Conservation (phyloP, 2,329 filamentous ascomycete genomes). For the Venturia nashicola region DNA sequence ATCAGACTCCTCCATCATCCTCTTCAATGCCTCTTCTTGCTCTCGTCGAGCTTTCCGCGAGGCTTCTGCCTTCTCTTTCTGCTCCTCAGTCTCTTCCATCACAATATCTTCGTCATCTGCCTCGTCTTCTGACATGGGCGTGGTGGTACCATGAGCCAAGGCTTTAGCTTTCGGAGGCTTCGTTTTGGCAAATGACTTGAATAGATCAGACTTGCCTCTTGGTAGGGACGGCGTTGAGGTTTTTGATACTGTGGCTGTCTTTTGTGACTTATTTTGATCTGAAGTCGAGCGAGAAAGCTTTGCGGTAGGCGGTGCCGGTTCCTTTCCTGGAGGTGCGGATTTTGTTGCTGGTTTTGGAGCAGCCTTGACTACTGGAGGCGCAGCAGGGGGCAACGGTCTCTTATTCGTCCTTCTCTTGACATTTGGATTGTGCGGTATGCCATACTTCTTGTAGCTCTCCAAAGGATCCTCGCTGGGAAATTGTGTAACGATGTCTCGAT, state of each 20-base stretch:
- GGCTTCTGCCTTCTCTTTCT: conserved; percentile 14
- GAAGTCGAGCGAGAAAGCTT: background rate
- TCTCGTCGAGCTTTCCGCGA: conserved; percentile 41
- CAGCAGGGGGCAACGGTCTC: background rate
- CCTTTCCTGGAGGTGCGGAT: background rate
- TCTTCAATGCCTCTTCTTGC: conserved; percentile 49
- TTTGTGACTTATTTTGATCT: background rate
- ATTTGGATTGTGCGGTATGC: conserved; percentile 61
- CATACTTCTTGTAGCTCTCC: conserved; percentile 49
- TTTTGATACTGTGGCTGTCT: background rate
- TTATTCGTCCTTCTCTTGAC: conserved; percentile 32
- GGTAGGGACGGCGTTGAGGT: background rate
- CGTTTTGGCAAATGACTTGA: conserved; percentile 66
- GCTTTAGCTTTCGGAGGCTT: conserved; percentile 40
- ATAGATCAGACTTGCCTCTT: conserved; percentile 44
- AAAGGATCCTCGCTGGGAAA: conserved; percentile 47
- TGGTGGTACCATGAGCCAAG: conserved; percentile 19
- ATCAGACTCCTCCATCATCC: conserved; percentile 66
- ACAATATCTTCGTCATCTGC: conserved; percentile 24
- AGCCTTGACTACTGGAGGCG: conserved; percentile 21
- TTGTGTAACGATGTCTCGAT: conserved; percentile 47
- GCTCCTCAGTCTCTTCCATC: conserved; percentile 11
- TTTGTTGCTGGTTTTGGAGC: conserved; percentile 13
- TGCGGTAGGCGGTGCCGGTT: background rate
- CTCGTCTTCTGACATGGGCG: conserved; percentile 21